A percentile compares a stretch with the other conserved stretches of the same genome.
phyloP scores from a whole-genome alignment of 2,329 filamentous ascomycete genomes.

The Ophiosphaerella narmari region DNA sequence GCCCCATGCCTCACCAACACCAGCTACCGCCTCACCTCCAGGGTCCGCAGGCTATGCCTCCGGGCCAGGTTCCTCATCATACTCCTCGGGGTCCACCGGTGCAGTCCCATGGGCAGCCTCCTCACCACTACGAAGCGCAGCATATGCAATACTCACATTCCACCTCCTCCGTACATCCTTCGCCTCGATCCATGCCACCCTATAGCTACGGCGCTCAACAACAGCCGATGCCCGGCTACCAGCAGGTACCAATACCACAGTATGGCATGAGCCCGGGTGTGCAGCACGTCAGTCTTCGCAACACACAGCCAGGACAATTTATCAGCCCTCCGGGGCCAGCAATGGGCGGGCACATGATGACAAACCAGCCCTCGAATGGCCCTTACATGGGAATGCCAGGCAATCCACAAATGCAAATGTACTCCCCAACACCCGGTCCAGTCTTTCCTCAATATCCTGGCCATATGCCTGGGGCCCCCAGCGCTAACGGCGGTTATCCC shows the following conservation, averaged over 20 bases:
- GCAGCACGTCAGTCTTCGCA: conserved; percentile 73
- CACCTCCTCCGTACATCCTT: conserved; percentile 78
- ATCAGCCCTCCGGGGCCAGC: conserved; percentile 70
- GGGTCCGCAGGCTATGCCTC: conserved; percentile 68
- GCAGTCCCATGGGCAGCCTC: conserved; percentile 70
- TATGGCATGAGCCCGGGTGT: conserved; percentile 72
- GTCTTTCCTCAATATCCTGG: conserved; percentile 67
- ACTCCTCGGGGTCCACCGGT: conserved; percentile 77
- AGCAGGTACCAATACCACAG: conserved; percentile 66
- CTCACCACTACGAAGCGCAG: conserved; percentile 78
- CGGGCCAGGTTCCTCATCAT: conserved; percentile 74
- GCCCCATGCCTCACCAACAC: conserved; percentile 79
- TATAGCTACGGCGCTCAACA: conserved; percentile 71
- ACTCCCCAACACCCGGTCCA: conserved; percentile 69
- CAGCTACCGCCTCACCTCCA: conserved; percentile 84
- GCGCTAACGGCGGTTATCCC: conserved; percentile 79
- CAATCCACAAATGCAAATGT: conserved; percentile 79
- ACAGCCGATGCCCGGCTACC: conserved; percentile 56
- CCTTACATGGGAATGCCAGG: conserved; percentile 72
- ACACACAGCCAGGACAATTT: conserved; percentile 75
- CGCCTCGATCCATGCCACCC: conserved; percentile 74
- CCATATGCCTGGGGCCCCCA: conserved; percentile 58
- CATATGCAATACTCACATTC: conserved; percentile 86
- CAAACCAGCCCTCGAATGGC: conserved; percentile 70
- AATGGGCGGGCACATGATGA: conserved; percentile 80